Evolutionary conservation across 208 protist genomes (phyloP).

Genomic region (Trypanosoma melophagium): DNA sequence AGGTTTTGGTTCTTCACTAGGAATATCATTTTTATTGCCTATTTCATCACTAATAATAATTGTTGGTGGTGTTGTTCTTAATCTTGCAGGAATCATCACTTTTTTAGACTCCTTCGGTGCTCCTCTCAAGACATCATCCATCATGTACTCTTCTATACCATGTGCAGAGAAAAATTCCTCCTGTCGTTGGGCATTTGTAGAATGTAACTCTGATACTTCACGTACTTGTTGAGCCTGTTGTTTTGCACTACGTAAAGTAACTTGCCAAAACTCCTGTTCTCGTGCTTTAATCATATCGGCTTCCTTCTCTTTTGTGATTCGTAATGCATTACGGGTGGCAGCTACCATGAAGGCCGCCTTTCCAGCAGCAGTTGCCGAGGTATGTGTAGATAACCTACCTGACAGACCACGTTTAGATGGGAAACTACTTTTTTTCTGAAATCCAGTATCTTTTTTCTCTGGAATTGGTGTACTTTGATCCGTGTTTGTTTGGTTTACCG

Average conservation of each 20-base stretch:
- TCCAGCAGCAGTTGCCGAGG: neutral
- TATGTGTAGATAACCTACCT: neutral
- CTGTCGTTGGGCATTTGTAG: constrained; percentile 35
- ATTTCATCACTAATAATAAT: neutral
- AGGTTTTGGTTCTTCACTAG: neutral
- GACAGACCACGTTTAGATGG: neutral
- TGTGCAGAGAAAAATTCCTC: constrained; percentile 56
- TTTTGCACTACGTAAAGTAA: constrained; percentile 30
- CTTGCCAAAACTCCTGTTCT: constrained; percentile 44
- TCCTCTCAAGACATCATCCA: constrained; percentile 61
- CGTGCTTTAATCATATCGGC: constrained; percentile 31
- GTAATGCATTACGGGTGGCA: neutral
- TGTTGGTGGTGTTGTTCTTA: neutral
- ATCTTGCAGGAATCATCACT: neutral
- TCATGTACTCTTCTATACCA: constrained; percentile 52
- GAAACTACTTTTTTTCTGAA: neutral
- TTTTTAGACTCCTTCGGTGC: neutral
- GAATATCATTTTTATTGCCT: neutral
- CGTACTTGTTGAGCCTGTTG: constrained; percentile 36
- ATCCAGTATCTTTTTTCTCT: constrained; percentile 15
- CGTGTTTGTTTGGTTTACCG: neutral
- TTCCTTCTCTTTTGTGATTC: constrained; percentile 40
- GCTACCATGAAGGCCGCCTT: constrained; percentile 8
- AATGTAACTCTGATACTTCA: constrained; percentile 16
- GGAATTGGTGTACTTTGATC: neutral